Evolutionary conservation across 768 basidiomycete genomes (phyloP).

Genomic region (Lentinus brumalis): DNA sequence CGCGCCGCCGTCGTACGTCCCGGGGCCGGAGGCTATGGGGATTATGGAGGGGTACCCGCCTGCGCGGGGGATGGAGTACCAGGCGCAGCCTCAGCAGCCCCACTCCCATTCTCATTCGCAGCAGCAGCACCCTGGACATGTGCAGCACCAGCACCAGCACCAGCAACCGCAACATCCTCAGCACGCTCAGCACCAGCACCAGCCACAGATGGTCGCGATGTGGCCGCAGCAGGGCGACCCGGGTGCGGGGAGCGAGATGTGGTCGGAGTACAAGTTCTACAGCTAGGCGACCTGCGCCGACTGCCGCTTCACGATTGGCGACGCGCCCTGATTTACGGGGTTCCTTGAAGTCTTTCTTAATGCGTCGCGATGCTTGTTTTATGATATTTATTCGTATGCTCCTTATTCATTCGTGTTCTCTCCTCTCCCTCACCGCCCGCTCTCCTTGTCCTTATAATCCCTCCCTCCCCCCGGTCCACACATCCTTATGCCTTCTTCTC

Average conservation of each 20-base stretch:
- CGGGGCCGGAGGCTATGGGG: slow-evolving; percentile 13
- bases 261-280: too few species aligned
- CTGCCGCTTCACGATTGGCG: too few species aligned
- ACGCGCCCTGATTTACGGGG: too few species aligned
- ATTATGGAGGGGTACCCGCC: slow-evolving; percentile 9
- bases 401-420: background rate
- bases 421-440: background rate
- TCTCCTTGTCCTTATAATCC: too few species aligned
- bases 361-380: too few species aligned
- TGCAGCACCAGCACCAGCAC: slow-evolving; percentile 5
- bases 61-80: background rate
- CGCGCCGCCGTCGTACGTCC: slow-evolving; percentile 5
- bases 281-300: too few species aligned
- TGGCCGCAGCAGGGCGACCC: background rate
- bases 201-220: background rate
- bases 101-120: slow-evolving; percentile 6
- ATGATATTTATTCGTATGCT: background rate
- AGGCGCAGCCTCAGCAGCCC: slow-evolving; percentile 6
- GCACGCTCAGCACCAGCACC: slow-evolving; percentile 1
- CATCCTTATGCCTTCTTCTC: too few species aligned
- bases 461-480: too few species aligned
- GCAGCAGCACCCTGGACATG: slow-evolving; percentile 5
- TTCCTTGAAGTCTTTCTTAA: too few species aligned
- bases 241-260: too few species aligned
- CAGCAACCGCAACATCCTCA: slow-evolving; percentile 4